phyloP scores from a whole-genome alignment of 768 basidiomycete genomes.

The Termitomyces sp. region DNA sequence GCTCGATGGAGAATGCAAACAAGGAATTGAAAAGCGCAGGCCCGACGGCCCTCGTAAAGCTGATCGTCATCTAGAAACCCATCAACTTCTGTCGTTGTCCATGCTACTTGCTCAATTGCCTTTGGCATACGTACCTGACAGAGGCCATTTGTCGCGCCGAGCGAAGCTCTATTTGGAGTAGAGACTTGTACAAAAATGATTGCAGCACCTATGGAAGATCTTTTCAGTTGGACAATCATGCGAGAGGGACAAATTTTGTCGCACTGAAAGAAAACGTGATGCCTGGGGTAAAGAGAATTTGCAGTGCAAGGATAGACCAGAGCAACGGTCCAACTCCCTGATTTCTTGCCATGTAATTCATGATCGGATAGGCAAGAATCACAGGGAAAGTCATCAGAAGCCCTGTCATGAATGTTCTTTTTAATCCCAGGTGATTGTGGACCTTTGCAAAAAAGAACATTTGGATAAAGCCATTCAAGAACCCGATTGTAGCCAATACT shows the following conservation, averaged over 20 bases:
- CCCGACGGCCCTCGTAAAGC: slow-evolving; percentile 41
- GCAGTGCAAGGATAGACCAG: slow-evolving; percentile 46
- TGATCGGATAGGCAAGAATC: slow-evolving; percentile 56
- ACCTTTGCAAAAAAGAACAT: slow-evolving; percentile 63
- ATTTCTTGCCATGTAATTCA: slow-evolving; percentile 49
- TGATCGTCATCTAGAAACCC: slow-evolving; percentile 30
- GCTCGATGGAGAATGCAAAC: slow-evolving; percentile 57
- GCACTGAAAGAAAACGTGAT: slow-evolving; percentile 35
- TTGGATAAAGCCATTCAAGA: slow-evolving; percentile 63
- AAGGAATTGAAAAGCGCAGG: slow-evolving; percentile 58
- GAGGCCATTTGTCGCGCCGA: slow-evolving; percentile 42
- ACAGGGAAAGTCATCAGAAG: slow-evolving; percentile 46
- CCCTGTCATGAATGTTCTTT: slow-evolving; percentile 51
- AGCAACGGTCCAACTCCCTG: slow-evolving; percentile 44
- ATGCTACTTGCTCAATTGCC: not conserved
- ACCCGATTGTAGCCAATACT: slow-evolving; percentile 55
- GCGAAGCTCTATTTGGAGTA: slow-evolving; percentile 59
- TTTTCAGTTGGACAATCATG: not conserved
- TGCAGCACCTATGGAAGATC: slow-evolving; percentile 46
- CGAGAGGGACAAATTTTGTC: not conserved
- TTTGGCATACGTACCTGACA: slow-evolving; percentile 7
- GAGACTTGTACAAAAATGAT: slow-evolving; percentile 68
- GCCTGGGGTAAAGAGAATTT: slow-evolving; percentile 46
- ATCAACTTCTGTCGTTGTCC: not conserved
- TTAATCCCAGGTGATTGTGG: slow-evolving; percentile 60